Evolutionary conservation across 768 basidiomycete species (phyloP), one percentile per base, ranked within the genome.

Genomic region (Udeniomyces megalosporus): DNA sequence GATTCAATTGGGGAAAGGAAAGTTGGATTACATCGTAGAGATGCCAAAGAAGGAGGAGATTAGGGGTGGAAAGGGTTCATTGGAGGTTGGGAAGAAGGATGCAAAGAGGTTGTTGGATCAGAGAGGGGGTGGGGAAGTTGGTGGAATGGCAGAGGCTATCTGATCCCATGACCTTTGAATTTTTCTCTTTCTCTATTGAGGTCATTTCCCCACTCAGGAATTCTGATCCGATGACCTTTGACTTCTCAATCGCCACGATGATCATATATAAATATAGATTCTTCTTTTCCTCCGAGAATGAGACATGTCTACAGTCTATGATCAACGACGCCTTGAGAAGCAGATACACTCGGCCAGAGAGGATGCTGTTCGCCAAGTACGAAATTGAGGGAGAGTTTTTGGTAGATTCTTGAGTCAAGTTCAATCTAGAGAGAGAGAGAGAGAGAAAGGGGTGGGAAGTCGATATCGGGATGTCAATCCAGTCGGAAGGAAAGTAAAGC

Each of bases 351-450:
- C 44, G 73, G 70, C 61, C 78, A 85, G 7, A 89, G 73, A 0
- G 81, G 84, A 71, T 92, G 88, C 66, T 88, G 83, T 61, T 84
- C 83, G 1, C 90, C 90, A 0, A 95, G 74, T 3, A 80, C 80
- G 68, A 93, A 96, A 2, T 87, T 86, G 51, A 92, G 72, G 4
- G 66, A 62, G 17, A 67, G 22, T 22, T 29, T 54, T 35, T 35
- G 17, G 34, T 46, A 53, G 12, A 74, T 73, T 4, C 78, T 74
- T 0, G 75, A 70, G 54, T 78, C 77, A 20, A 80, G 69, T 63
- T 85, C 85, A n/a, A 91, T 78, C 80, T 91, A n/a, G 45, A 0
- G 32, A 15, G 29, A 24, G 0, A 47, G 17, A 10, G 8, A 58
- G 34, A 61, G 24, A 35, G 31, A 35, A 7, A n/a, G 6, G 42